These are phyloP conservation scores for Cadophora gregata DNA, from an alignment of 2,329 filamentous ascomycete genomes.

Conservation along the genomic window DNA sequence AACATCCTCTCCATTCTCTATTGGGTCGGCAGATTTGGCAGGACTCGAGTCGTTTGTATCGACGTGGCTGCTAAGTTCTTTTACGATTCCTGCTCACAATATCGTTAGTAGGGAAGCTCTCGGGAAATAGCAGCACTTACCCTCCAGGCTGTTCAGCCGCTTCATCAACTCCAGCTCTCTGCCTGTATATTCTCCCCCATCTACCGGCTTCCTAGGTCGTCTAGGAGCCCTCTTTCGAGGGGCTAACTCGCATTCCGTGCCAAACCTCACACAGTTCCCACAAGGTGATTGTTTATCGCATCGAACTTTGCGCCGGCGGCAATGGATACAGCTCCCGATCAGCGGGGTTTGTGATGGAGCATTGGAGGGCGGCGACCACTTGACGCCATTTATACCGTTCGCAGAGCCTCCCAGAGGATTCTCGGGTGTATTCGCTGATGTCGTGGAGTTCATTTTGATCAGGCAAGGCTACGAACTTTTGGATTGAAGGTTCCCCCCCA, in stretches of 20 bases:
- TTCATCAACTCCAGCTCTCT: conserved; percentile 20
- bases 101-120: not conserved
- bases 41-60: not conserved
- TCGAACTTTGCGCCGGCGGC: conserved; percentile 18
- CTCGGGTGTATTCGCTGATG: not conserved
- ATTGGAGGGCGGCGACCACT: not conserved
- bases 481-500: conserved; percentile 6
- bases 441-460: not conserved
- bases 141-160: conserved; percentile 20
- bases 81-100: conserved; percentile 8
- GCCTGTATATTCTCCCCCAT: conserved; percentile 5
- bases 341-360: not conserved
- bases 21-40: not conserved
- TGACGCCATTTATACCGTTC: not conserved
- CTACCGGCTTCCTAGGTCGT: conserved; percentile 6
- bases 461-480: not conserved
- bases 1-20: not conserved
- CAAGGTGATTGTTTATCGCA: conserved; percentile 23
- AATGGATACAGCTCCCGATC: conserved; percentile 22
- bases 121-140: not conserved
- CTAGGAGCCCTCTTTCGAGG: conserved; percentile 22
- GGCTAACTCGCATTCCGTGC: conserved; percentile 17
- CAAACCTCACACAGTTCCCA: conserved; percentile 20
- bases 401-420: not conserved
- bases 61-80: conserved; percentile 3